Evolutionary conservation across 345 rosid genomes (phyloP), one percentile per base, ranked within the genome.

Genomic region (Hypericum androsaemum): DNA sequence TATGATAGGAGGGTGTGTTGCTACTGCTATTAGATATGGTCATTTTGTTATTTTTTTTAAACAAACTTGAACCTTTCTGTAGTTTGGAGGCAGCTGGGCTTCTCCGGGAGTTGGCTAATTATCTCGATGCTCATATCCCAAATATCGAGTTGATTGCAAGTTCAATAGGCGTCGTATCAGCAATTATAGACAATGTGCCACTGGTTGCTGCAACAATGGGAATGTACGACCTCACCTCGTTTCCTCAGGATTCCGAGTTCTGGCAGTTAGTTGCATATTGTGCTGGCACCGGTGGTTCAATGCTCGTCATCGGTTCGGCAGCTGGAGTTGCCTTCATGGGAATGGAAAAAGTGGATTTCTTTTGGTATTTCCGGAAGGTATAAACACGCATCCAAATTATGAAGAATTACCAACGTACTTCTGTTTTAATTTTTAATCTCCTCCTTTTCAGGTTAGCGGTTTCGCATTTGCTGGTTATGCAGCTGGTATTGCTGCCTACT

Each of bases 311-410:
- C 37, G 98, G 96, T 39, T 90, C 98, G 12, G 98, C 98, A 1
- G 95, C 96, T 53, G 98, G 98, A 66, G 98, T 90, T 14, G 98
- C 98, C 15, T 81, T 62, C 63, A 90, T 84, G 98, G 98, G 98
- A n/a, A 90, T 87, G 96, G 98, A 90, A 64, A 84, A 87, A 73
- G 80, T 87, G 12, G 92, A 90, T 69, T 90, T 90, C 88, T 87
- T 90, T 56, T 90, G 96, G 98, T 90, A 90, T 63, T 58, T 90
- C 35, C 78, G 81, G 35, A 90, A 90, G 96, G 98, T 84, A 67
- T 12, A 46, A 32, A 22, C 32, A 22, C 4, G 32, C 32, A 22
- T 22, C 32, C 4, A 4, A 22, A 22, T 22, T 1, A 22, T 22
- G 32, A 22, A 22, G 32, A 1, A 22, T 1, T 22, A 22, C 32